Evolutionary conservation across 2,329 filamentous ascomycete species (phyloP).

Genomic region (Bipolaris oryzae): DNA sequence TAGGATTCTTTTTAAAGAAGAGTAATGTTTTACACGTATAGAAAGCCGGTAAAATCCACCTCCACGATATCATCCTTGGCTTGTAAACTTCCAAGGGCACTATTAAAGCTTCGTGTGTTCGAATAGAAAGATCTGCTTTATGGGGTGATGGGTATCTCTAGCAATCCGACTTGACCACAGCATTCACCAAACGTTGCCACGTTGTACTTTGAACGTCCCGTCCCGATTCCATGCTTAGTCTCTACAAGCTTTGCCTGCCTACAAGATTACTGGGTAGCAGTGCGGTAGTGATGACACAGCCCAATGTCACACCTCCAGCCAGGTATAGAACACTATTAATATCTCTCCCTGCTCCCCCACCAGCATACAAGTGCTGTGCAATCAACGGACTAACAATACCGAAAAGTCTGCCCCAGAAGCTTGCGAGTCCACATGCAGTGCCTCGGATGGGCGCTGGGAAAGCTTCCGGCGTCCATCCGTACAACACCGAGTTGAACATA

Average conservation of each 20-base stretch:
- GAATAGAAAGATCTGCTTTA: background rate
- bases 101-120: background rate
- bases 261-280: conserved; percentile 53
- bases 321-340: conserved; percentile 62
- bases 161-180: background rate
- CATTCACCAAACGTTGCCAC: background rate
- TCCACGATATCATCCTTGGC: background rate
- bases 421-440: conserved; percentile 61
- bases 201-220: background rate
- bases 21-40: background rate
- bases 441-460: conserved; percentile 60
- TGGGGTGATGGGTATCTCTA: conserved; percentile 5
- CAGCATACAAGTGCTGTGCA: conserved; percentile 54
- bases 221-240: background rate
- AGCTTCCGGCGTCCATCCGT: conserved; percentile 59
- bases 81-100: background rate
- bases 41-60: background rate
- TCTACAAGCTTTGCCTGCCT: conserved; percentile 25
- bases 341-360: conserved; percentile 39
- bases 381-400: conserved; percentile 64
- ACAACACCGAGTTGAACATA: conserved; percentile 60
- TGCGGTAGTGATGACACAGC: conserved; percentile 59
- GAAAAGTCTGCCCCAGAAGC: conserved; percentile 65
- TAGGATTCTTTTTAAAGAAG: background rate
- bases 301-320: conserved; percentile 61